A percentile compares a stretch with the other conserved stretches of the same genome.
Conservation (phyloP, 805 yeast species). For the Spathaspora sp. region DNA sequence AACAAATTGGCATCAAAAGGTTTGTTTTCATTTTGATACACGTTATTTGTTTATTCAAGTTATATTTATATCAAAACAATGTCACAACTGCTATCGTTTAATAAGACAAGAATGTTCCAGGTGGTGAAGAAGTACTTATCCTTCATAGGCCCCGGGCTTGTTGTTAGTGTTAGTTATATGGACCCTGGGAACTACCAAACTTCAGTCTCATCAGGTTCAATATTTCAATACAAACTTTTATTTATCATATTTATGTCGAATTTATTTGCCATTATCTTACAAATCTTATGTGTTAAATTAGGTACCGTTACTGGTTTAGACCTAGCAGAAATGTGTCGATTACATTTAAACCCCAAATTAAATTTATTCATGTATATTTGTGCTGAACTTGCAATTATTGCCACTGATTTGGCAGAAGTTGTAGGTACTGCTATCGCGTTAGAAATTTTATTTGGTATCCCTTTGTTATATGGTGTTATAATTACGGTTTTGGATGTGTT, state of each 20-base stretch:
- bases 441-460: slow-evolving; percentile 76
- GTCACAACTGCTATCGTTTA: neutral
- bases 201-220: slow-evolving; percentile 85
- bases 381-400: slow-evolving; percentile 86
- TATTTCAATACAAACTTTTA: slow-evolving; percentile 67
- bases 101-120: neutral
- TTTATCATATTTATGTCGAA: slow-evolving; percentile 76
- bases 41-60: too few relatives aligned
- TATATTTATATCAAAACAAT: neutral
- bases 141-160: slow-evolving; percentile 84
- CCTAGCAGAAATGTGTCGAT: slow-evolving; percentile 78
- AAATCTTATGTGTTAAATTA: slow-evolving; percentile 75
- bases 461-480: slow-evolving; percentile 78
- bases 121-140: slow-evolving; percentile 11
- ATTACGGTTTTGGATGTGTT: slow-evolving; percentile 84
- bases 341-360: slow-evolving; percentile 63
- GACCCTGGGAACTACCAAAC: slow-evolving; percentile 95
- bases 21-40: too few relatives aligned
- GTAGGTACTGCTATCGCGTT: slow-evolving; percentile 96
- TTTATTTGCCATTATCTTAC: slow-evolving; percentile 77
- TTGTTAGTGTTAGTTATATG: slow-evolving; percentile 87
- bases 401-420: slow-evolving; percentile 95
- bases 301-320: slow-evolving; percentile 91
- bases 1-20: neutral
- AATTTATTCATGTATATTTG: slow-evolving; percentile 61